Conservation (phyloP, 2,329 filamentous ascomycete species). For the Pseudogymnoascus sp. region DNA sequence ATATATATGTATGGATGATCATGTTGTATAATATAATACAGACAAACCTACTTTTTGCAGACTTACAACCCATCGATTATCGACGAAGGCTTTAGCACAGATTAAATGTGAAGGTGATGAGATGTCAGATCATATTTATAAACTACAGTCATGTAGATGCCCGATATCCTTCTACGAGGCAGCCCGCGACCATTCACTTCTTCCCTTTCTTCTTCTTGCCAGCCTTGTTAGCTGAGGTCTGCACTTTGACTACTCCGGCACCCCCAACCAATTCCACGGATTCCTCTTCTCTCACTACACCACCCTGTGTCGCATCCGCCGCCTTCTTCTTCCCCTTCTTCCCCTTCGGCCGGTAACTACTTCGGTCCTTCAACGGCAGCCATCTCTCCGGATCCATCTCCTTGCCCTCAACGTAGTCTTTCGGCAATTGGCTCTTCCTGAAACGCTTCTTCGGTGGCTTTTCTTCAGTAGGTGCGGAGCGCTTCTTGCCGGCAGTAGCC, state of each 20-base stretch:
- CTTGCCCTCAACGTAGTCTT: constrained; percentile 70
- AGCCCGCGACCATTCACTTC: constrained; percentile 36
- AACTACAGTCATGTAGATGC: not conserved
- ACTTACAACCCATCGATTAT: not conserved
- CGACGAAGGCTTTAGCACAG: not conserved
- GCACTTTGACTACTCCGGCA: constrained; percentile 57
- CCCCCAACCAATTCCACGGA: constrained; percentile 58
- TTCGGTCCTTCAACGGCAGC: constrained; percentile 84
- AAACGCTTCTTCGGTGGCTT: constrained; percentile 51
- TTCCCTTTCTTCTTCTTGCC: constrained; percentile 43
- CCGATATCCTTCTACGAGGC: not conserved
- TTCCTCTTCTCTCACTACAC: constrained; percentile 68
- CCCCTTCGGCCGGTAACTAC: constrained; percentile 82
- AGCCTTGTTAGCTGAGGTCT: constrained; percentile 43
- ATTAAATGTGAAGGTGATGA: not conserved
- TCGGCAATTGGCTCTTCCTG: constrained; percentile 58
- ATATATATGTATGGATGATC: constrained; percentile 10
- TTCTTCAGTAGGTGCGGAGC: constrained; percentile 33
- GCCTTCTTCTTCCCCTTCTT: constrained; percentile 86
- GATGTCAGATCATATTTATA: not conserved
- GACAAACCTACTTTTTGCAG: not conserved
- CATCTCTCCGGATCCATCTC: constrained; percentile 85
- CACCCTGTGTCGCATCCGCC: constrained; percentile 76
- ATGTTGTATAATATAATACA: constrained; percentile 11
- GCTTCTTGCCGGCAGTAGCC: constrained; percentile 41